Base-by-base conservation (phyloP, 345 rosid species). In the Erysimum cheiranthoides region DNA sequence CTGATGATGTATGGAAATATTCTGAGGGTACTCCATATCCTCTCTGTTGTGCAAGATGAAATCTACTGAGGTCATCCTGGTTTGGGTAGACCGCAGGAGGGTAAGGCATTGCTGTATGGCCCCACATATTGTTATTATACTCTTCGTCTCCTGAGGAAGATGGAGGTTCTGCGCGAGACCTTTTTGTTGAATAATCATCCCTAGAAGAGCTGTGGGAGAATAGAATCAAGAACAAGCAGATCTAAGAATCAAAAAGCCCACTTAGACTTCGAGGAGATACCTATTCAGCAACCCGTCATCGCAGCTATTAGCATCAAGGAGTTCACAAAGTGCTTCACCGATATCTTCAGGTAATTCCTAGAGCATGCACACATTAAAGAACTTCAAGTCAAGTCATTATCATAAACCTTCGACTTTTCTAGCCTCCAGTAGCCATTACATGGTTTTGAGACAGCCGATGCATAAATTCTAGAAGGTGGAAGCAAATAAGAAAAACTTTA, bases 241-340 rank as follows among this genome's bases (percentile, higher is more conserved):
- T 36, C 66, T 54, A 30, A 61, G 61, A 52, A 73, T 64, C 4
- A 35, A 18, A 30, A 66, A 64, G 12, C 51, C n/a, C 21, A 56
- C 32, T 74, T 17, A 56, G 27, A 35, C 38, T 67, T 58, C 11
- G 21, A 39, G 56, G 53, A 66, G 38, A 70, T 83, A 91, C 98
- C 90, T 81, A 77, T 82, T 83, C 53, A 73, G 71, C 17, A 79
- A 71, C 56, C 82, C 83, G 31, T 82, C 86, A 62, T 63, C 78
- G 63, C 87, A 89, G 61, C 76, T 74, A 67, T 83, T 81, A 63
- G 78, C 90, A 75, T 92, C 92, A 81, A 94, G 89, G 31, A 94
- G 91, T 81, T 86, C 88, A 82, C 98, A 94, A 73, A 94, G 95
- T 71, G 93, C 89, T 84, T 89, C 93, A 52, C 98, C 98, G 14